Conservation (phyloP, 2,329 filamentous ascomycete genomes). For the Cladophialophora bantiana region DNA sequence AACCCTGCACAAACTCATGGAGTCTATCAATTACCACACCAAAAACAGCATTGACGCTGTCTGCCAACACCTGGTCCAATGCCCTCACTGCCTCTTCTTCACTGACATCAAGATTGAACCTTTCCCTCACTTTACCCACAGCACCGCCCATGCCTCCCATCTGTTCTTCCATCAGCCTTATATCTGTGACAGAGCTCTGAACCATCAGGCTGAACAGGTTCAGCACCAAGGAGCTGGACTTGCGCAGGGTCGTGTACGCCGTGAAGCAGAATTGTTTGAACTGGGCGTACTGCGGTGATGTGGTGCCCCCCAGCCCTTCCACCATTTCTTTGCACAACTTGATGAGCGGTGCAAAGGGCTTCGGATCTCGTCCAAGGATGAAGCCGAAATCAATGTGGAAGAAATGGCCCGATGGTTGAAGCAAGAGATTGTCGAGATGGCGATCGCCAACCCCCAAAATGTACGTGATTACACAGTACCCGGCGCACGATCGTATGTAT, state of each 20-base stretch:
- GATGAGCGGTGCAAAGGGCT: constrained; percentile 96
- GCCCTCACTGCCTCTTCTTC: constrained; percentile 91
- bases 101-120: constrained; percentile 87
- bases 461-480: constrained; percentile 98
- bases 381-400: constrained; percentile 99
- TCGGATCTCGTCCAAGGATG: constrained; percentile 94
- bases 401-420: constrained; percentile 89
- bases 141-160: constrained; percentile 54
- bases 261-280: constrained; percentile 98
- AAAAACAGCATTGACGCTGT: constrained; percentile 86
- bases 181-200: constrained; percentile 95
- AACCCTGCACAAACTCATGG: constrained; percentile 92
- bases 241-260: constrained; percentile 87
- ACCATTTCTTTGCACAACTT: constrained; percentile 98
- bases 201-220: constrained; percentile 98
- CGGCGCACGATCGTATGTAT: constrained; percentile 93
- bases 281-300: constrained; percentile 79
- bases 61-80: constrained; percentile 88
- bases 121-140: constrained; percentile 91
- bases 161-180: constrained; percentile 89
- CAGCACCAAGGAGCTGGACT: constrained; percentile 87
- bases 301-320: constrained; percentile 91
- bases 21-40: constrained; percentile 94
- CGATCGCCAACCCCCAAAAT: constrained; percentile 94
- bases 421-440: constrained; percentile 91